These are phyloP conservation scores for Leucocoprinus sp. DNA, from an alignment of 768 basidiomycete genomes.

Conservation along the genomic window DNA sequence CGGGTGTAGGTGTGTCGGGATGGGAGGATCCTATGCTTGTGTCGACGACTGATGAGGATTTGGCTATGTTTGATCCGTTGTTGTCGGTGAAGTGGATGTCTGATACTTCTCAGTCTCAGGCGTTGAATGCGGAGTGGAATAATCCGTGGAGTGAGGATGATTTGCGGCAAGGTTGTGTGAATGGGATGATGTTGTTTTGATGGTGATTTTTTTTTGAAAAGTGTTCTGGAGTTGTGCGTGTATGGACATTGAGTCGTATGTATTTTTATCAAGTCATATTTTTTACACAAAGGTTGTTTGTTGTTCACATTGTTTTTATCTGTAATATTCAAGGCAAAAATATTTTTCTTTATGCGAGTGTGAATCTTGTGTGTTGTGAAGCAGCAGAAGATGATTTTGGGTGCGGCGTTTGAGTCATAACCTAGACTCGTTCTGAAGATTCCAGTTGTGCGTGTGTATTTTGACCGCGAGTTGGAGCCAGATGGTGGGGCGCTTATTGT, in stretches of 20 bases:
- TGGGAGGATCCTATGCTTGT: slow-evolving; percentile 2
- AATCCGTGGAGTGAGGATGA: slow-evolving; percentile 6
- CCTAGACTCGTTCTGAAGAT: too few relatives aligned
- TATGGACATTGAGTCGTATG: too few relatives aligned
- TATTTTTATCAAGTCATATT: neutral
- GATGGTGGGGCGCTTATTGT: too few relatives aligned
- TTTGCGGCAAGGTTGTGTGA: slow-evolving; percentile 7
- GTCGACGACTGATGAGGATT: neutral
- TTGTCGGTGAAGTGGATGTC: slow-evolving; percentile 10
- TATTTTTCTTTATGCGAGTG: too few relatives aligned
- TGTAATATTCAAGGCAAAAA: too few relatives aligned
- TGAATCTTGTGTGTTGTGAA: neutral
- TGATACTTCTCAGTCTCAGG: slow-evolving; percentile 9
- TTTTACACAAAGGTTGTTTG: neutral
- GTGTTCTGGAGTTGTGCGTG: too few relatives aligned
- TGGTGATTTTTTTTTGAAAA: neutral
- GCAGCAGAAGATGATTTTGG: too few relatives aligned
- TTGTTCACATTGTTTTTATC: neutral
- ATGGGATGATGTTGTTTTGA: slow-evolving; percentile 10
- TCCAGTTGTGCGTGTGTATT: too few relatives aligned
- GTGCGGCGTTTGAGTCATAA: too few relatives aligned
- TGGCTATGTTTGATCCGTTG: slow-evolving; percentile 6
- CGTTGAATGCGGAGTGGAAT: slow-evolving; percentile 5
- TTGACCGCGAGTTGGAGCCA: too few relatives aligned
- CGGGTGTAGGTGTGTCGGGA: neutral